Evolutionary conservation across 2,329 filamentous ascomycete genomes (phyloP).

Genomic region (Plectosphaerella sp.): DNA sequence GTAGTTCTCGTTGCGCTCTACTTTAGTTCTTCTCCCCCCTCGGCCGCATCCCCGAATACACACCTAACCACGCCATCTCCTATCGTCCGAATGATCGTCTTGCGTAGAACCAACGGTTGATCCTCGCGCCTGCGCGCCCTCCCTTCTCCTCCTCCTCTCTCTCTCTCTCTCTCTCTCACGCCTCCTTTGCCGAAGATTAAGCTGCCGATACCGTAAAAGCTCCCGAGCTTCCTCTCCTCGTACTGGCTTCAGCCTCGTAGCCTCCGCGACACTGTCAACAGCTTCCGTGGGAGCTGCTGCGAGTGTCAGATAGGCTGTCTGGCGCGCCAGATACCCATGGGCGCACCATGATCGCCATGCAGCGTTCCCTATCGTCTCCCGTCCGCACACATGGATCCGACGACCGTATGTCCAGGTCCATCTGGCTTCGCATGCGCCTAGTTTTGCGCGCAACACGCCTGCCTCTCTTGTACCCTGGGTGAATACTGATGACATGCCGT

Average conservation of each 20-base stretch:
- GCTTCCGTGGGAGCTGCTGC: conserved; percentile 18
- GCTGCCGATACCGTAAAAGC: background rate
- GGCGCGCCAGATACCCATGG: conserved; percentile 27
- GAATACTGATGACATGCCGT: too few relatives aligned
- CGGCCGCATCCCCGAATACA: too few relatives aligned
- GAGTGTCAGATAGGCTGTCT: conserved; percentile 22
- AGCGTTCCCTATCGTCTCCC: conserved; percentile 58
- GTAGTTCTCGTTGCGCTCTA: too few relatives aligned
- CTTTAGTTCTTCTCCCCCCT: too few relatives aligned
- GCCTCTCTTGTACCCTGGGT: conserved; percentile 8
- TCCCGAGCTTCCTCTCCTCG: background rate
- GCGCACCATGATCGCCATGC: conserved; percentile 55
- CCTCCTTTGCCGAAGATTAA: too few relatives aligned
- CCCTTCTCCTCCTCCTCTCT: background rate
- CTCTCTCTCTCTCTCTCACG: background rate
- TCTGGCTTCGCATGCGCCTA: too few relatives aligned
- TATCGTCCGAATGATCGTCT: background rate
- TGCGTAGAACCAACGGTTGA: background rate
- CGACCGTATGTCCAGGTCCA: conserved; percentile 48
- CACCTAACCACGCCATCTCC: background rate
- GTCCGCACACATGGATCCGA: conserved; percentile 49
- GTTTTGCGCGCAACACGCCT: background rate
- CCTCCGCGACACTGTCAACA: conserved; percentile 3
- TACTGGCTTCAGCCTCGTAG: too few relatives aligned
- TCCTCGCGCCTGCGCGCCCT: background rate